Evolutionary conservation across 768 basidiomycete species (phyloP), one percentile per base, ranked within the genome.

Genomic region (Panaeolus cyanescens): DNA sequence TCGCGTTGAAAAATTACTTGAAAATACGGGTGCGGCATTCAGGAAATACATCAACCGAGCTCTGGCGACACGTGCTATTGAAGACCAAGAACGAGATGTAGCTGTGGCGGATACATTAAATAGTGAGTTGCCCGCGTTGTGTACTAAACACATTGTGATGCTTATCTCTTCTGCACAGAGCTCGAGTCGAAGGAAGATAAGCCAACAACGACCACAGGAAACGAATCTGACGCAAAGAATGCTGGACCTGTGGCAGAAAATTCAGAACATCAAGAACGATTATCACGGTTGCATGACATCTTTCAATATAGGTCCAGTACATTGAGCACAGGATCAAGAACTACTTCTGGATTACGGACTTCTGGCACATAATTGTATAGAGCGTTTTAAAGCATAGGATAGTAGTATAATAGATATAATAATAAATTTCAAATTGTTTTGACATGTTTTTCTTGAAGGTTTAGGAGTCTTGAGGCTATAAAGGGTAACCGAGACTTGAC

Each of bases 41-140:
- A 85, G 92, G 55, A 95, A 95, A 69, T 96, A 96, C 69, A 93
- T 96, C 67, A 91, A 87, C 32, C 86, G 94, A 45, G 94, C 95
- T 1, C 75, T 96, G 22, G 93, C 93, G 0, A 95, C 87, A 70
- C 83, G 93, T 59, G 92, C 92, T n/a, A 88, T 90, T 9, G 92
- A 95, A 68, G 93, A 95, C 67, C 83, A 90, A 65, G 92, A 93
- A 72, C 78, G 92, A 67, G 84, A 87, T 56, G 87, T 85, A 31
- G 91, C 88, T 7, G 91, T 93, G n/a, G 85, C 90, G n/a, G 86
- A 91, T 67, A 92, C 92, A 1, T 71, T 94, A 39, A 90, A 89
- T 4, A 91, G 92, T 95, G 68, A 65, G 90, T 80, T 54, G 54
- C 54, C 13, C 45, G 32, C 32, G n/a, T 55, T 25, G 17, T 45